Evolutionary conservation across 108 stramenopile genomes (phyloP).

Genomic region (Nannochloropsis salina): DNA sequence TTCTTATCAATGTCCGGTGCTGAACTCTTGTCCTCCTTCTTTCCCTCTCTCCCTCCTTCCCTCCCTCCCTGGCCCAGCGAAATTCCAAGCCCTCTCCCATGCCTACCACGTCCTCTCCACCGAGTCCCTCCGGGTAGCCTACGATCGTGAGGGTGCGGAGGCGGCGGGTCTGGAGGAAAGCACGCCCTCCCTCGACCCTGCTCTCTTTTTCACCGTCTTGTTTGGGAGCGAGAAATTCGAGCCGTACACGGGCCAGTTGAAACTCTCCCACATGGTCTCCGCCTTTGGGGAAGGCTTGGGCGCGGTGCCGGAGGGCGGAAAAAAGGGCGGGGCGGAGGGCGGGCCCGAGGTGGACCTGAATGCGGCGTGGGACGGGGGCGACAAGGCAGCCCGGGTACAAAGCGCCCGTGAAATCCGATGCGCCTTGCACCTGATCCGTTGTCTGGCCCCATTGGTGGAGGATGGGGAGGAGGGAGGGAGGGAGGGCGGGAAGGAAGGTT

Average conservation of each 20-base stretch:
- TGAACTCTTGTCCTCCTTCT: neutral
- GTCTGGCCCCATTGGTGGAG: neutral
- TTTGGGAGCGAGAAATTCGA: slow-evolving; percentile 49
- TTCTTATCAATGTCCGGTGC: neutral
- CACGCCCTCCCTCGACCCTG: slow-evolving; percentile 31
- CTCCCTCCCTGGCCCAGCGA: slow-evolving; percentile 48
- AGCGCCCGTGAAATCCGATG: neutral
- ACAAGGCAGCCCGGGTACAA: neutral
- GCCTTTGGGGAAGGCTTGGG: neutral
- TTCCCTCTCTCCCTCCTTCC: neutral
- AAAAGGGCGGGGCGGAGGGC: neutral
- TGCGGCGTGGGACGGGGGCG: neutral
- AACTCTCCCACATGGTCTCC: slow-evolving; percentile 29
- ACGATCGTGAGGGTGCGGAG: slow-evolving; percentile 70
- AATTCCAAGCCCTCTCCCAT: slow-evolving; percentile 78
- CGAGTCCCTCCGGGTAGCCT: slow-evolving; percentile 68
- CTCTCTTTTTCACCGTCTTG: slow-evolving; percentile 45
- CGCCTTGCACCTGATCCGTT: slow-evolving; percentile 7
- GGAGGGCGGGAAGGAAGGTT: neutral
- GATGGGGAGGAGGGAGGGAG: neutral
- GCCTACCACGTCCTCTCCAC: slow-evolving; percentile 81
- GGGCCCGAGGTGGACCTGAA: neutral
- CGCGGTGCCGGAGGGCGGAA: neutral
- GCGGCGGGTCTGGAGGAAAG: slow-evolving; percentile 27
- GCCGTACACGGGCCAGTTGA: slow-evolving; percentile 39